Percentiles rank a stretch among this genome's conserved stretches.
phyloP scores from a whole-genome alignment of 148 eudicot genomes.

The Simmondsia chinensis region DNA sequence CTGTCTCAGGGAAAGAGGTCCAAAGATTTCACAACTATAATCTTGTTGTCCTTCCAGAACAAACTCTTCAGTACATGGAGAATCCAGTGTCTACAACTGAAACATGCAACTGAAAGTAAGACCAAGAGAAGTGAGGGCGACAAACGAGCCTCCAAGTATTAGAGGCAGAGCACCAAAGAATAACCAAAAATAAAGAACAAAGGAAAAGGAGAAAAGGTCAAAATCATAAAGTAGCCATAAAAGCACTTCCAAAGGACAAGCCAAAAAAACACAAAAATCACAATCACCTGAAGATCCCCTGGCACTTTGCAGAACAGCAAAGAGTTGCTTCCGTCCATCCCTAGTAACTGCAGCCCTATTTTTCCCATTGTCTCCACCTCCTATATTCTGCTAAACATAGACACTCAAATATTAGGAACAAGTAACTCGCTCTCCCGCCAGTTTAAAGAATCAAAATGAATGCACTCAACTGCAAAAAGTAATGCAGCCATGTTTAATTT shows the following conservation, averaged over 20 bases:
- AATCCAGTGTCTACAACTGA: too few species aligned
- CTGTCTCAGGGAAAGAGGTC: too few species aligned
- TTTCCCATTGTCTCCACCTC: slow-evolving; percentile 57
- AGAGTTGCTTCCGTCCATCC: slow-evolving; percentile 95
- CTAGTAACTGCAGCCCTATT: slow-evolving; percentile 86
- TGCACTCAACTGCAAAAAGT: slow-evolving; percentile 79
- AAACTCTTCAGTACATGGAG: too few species aligned
- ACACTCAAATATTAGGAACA: slow-evolving; percentile 5
- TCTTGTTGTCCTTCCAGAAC: too few species aligned
- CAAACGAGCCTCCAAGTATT: too few species aligned
- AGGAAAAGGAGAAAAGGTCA: too few species aligned
- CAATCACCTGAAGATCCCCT: slow-evolving; percentile 95
- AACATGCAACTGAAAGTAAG: too few species aligned
- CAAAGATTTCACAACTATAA: too few species aligned
- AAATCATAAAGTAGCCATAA: not conserved
- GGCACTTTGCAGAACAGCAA: slow-evolving; percentile 95
- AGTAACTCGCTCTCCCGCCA: too few species aligned
- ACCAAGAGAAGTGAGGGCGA: too few species aligned
- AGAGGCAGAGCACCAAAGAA: too few species aligned
- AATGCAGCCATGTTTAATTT: slow-evolving; percentile 79
- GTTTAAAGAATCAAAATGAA: not conserved
- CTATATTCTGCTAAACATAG: slow-evolving; percentile 41
- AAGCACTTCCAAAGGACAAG: slow-evolving; percentile 2
- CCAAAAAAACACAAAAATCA: not conserved
- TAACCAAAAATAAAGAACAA: too few species aligned